Percentiles rank a stretch among this genome's conserved stretches.
These are phyloP conservation scores for Botrytis medusae DNA, from an alignment of 2,329 filamentous ascomycete genomes.

Conservation along the genomic window DNA sequence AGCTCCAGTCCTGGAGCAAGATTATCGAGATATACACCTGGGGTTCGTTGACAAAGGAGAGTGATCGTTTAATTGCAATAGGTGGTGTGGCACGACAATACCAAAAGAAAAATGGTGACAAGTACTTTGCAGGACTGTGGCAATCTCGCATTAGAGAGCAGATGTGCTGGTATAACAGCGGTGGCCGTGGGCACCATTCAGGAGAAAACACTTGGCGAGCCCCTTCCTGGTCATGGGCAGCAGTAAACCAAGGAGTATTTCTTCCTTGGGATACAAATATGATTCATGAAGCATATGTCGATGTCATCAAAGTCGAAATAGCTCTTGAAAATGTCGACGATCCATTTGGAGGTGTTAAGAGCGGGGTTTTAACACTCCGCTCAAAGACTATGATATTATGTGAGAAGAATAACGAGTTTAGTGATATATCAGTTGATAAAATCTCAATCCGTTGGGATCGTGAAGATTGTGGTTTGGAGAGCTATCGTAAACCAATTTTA, in stretches of 20 bases:
- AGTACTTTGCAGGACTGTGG: not conserved
- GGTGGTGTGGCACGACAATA: too few species aligned
- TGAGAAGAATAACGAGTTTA: rapidly evolving
- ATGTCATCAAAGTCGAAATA: rapidly evolving
- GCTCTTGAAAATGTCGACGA: not conserved
- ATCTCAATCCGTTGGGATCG: rapidly evolving
- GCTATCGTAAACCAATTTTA: rapidly evolving
- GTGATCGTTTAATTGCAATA: too few species aligned
- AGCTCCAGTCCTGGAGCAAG: too few species aligned
- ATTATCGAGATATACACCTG: rapidly evolving
- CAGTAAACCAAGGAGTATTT: rapidly evolving
- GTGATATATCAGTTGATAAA: not conserved
- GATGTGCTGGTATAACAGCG: not conserved
- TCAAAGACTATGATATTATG: rapidly evolving
- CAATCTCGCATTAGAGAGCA: not conserved
- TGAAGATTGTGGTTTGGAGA: rapidly evolving
- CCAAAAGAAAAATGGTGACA: not conserved
- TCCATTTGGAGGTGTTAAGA: not conserved
- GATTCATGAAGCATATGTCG: rapidly evolving
- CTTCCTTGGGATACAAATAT: rapidly evolving
- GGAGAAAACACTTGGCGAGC: not conserved
- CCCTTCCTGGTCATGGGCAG: not conserved
- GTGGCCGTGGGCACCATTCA: too few species aligned
- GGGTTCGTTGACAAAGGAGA: too few species aligned
- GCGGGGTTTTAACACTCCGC: not conserved